phyloP scores from a whole-genome alignment of 1,139 yeast species.

The Nadsonia starkeyi-henricii region DNA sequence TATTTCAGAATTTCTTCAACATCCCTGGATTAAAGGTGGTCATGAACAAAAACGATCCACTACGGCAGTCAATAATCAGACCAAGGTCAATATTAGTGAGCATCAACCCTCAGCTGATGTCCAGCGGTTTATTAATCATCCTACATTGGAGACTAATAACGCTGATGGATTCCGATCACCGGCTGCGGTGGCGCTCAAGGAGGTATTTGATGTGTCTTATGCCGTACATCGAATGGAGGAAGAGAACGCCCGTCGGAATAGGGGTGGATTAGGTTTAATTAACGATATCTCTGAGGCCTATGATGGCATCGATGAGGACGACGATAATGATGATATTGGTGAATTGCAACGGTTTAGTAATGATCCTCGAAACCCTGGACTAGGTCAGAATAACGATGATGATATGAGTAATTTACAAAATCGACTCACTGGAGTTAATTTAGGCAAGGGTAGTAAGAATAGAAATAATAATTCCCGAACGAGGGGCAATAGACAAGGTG shows the following conservation, averaged over 20 bases:
- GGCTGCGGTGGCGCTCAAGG: constrained; percentile 83
- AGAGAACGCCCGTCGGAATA: constrained; percentile 43
- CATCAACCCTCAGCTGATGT: neutral
- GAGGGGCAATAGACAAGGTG: constrained; percentile 13
- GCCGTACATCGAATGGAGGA: constrained; percentile 92
- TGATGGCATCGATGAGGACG: constrained; percentile 17
- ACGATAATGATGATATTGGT: constrained; percentile 19
- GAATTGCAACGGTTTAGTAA: constrained; percentile 7
- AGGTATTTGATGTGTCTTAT: constrained; percentile 86
- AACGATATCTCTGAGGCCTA: constrained; percentile 15
- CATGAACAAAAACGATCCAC: constrained; percentile 1
- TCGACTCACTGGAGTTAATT: constrained; percentile 14
- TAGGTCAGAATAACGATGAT: constrained; percentile 2
- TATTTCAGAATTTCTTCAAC: constrained; percentile 61
- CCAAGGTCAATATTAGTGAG: neutral
- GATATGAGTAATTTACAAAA: constrained; percentile 12
- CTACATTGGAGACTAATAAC: neutral
- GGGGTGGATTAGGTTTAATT: constrained; percentile 18
- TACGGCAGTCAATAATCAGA: neutral
- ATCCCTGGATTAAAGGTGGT: constrained; percentile 59
- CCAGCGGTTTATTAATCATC: neutral
- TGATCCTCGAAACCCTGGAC: constrained; percentile 5
- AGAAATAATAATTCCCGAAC: constrained; percentile 3
- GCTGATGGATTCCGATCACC: constrained; percentile 46
- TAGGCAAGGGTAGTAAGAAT: no score